Conservation (phyloP, 352 stramenopile species). For the Phytophthora aleatoria region DNA sequence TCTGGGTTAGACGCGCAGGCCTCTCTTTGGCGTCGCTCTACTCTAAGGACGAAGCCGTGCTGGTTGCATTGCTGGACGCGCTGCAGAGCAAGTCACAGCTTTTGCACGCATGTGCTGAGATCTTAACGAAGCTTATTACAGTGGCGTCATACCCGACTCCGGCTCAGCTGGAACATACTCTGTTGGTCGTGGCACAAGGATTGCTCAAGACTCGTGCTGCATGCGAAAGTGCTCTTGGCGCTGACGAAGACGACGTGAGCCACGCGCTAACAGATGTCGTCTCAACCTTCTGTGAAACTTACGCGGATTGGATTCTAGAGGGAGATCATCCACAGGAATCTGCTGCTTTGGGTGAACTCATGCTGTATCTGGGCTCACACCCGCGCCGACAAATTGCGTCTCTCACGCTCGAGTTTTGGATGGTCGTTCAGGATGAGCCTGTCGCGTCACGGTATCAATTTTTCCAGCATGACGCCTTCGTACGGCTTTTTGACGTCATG, state of each 20-base stretch:
- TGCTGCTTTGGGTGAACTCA: conserved; percentile 50
- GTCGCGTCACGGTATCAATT: conserved; percentile 56
- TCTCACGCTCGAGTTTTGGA: conserved; percentile 78
- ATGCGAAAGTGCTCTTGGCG: conserved; percentile 53
- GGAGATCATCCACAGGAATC: conserved; percentile 47
- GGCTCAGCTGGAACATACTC: conserved; percentile 45
- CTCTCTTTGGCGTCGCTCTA: conserved; percentile 60
- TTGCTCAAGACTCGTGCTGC: conserved; percentile 52
- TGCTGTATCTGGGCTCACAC: conserved; percentile 62
- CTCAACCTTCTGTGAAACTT: conserved; percentile 72
- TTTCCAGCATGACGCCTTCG: conserved; percentile 62
- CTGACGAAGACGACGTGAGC: conserved; percentile 59
- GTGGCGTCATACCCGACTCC: conserved; percentile 63
- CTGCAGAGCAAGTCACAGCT: conserved; percentile 56
- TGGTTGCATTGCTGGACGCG: conserved; percentile 51
- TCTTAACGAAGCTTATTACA: conserved; percentile 61
- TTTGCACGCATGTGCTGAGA: conserved; percentile 53
- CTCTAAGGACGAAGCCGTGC: conserved; percentile 42
- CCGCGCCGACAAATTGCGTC: conserved; percentile 75
- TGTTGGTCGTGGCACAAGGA: conserved; percentile 45
- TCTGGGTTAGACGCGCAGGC: conserved; percentile 63
- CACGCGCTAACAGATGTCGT: conserved; percentile 69
- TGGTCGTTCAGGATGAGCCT: conserved; percentile 72
- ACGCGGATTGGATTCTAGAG: conserved; percentile 71
- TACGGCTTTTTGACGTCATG: conserved; percentile 61